phyloP scores from a whole-genome alignment of 768 basidiomycete species.

The Kwoniella sp. region DNA sequence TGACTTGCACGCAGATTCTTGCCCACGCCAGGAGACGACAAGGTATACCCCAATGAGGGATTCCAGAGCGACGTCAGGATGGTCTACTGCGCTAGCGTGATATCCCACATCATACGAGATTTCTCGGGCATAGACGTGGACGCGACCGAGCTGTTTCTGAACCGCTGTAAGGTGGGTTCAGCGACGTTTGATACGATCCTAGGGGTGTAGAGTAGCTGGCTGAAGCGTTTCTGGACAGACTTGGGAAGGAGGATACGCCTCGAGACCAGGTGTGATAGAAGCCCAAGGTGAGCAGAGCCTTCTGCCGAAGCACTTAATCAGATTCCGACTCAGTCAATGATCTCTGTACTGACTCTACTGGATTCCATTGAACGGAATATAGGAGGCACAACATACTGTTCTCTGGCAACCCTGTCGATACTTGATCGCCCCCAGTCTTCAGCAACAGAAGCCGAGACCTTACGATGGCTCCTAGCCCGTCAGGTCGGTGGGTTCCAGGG shows the following conservation, averaged over 20 bases:
- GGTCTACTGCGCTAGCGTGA: constrained; percentile 82
- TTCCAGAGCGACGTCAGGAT: constrained; percentile 75
- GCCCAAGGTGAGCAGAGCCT: constrained; percentile 67
- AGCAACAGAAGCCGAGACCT: constrained; percentile 58
- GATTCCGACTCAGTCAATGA: no score
- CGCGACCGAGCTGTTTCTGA: constrained; percentile 67
- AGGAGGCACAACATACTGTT: constrained; percentile 95
- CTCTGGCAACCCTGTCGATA: constrained; percentile 74
- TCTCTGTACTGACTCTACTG: no score
- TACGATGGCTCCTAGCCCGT: constrained; percentile 76
- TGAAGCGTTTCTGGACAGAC: constrained; percentile 61
- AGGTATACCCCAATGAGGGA: constrained; percentile 9
- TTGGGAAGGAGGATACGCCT: constrained; percentile 91
- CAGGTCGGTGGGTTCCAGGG: constrained; percentile 87
- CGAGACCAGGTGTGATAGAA: constrained; percentile 71
- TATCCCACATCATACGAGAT: constrained; percentile 73
- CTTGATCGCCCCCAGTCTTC: constrained; percentile 54
- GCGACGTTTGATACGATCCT: neutral
- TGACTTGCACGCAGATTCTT: constrained; percentile 47
- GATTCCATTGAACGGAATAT: no score
- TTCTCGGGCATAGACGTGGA: constrained; percentile 73
- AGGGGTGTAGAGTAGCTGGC: neutral
- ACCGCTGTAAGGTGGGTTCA: constrained; percentile 68
- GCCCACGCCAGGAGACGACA: constrained; percentile 54
- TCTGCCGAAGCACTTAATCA: neutral